Conservation (phyloP, 2,329 filamentous ascomycete species). For the Tolypocladium paradoxum region DNA sequence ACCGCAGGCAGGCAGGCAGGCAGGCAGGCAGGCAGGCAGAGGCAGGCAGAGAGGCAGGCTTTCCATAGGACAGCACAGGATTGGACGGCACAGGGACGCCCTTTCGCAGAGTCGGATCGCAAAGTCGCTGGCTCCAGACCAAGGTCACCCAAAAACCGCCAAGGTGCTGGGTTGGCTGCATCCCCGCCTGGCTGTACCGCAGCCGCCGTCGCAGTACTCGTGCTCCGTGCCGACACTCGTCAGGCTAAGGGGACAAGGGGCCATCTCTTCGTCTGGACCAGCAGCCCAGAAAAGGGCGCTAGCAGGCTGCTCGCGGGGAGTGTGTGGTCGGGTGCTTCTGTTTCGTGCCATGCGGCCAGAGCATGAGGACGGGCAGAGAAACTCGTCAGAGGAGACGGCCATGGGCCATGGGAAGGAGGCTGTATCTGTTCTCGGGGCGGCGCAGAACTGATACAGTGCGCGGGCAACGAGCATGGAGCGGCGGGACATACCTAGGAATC, state of each 20-base stretch:
- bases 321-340: not conserved
- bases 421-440: not conserved
- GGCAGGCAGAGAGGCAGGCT: not conserved
- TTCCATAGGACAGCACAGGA: not conserved
- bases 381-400: not conserved
- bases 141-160: not conserved
- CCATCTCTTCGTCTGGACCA: not conserved
- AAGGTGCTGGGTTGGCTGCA: not conserved
- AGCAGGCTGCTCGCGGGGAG: not conserved
- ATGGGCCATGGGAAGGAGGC: not conserved
- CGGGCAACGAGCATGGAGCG: not conserved
- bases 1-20: not conserved
- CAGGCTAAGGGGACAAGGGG: not conserved
- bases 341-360: not conserved
- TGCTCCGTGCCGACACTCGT: not conserved
- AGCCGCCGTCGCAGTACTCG: not conserved
- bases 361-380: not conserved
- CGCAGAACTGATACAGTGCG: not conserved
- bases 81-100: not conserved
- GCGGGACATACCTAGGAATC: not conserved
- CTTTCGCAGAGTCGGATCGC: not conserved
- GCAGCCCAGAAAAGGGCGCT: constrained; percentile 1
- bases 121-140: not conserved
- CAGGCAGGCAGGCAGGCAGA: not conserved
- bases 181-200: not conserved